These are phyloP conservation scores for Chlorociboria aeruginascens DNA, from an alignment of 495 filamentous ascomycete genomes.

Conservation along the genomic window DNA sequence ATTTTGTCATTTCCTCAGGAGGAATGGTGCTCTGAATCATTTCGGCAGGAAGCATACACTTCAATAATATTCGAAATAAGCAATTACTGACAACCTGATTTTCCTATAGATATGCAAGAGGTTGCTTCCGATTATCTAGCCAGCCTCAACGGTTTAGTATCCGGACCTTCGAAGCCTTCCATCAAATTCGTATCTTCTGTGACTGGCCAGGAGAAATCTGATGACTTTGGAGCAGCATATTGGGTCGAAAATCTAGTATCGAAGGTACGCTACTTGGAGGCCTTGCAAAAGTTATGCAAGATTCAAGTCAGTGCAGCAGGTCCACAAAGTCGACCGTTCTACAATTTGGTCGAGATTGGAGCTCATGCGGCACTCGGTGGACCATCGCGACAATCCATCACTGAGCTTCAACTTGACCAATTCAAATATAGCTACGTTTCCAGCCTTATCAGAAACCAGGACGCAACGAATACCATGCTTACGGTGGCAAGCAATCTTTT, in stretches of 20 bases:
- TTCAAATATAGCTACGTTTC: slow-evolving; percentile 28
- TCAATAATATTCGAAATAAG: no score
- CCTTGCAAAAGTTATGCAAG: slow-evolving; percentile 9
- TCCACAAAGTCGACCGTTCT: neutral
- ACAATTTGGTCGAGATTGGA: slow-evolving; percentile 47
- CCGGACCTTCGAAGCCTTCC: slow-evolving; percentile 15
- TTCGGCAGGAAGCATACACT: no score
- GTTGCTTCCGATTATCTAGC: slow-evolving; percentile 26
- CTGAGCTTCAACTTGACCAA: slow-evolving; percentile 7
- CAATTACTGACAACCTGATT: no score
- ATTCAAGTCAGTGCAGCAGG: slow-evolving; percentile 8
- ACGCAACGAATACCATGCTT: slow-evolving; percentile 31
- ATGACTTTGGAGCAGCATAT: neutral
- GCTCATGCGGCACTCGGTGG: slow-evolving; percentile 51
- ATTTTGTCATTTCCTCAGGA: no score
- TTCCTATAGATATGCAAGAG: slow-evolving; percentile 45
- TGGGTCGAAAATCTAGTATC: slow-evolving; percentile 44
- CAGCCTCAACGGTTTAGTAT: slow-evolving; percentile 6
- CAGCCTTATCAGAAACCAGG: slow-evolving; percentile 22
- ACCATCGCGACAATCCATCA: slow-evolving; percentile 40
- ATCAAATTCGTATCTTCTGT: slow-evolving; percentile 5
- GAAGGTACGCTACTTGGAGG: slow-evolving; percentile 32
- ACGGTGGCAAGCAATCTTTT: slow-evolving; percentile 25
- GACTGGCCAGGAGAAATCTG: slow-evolving; percentile 3
- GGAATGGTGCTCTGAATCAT: no score